These are phyloP conservation scores for Dothideomycetes sp. DNA, from an alignment of 2,329 filamentous ascomycete species.

Conservation along the genomic window DNA sequence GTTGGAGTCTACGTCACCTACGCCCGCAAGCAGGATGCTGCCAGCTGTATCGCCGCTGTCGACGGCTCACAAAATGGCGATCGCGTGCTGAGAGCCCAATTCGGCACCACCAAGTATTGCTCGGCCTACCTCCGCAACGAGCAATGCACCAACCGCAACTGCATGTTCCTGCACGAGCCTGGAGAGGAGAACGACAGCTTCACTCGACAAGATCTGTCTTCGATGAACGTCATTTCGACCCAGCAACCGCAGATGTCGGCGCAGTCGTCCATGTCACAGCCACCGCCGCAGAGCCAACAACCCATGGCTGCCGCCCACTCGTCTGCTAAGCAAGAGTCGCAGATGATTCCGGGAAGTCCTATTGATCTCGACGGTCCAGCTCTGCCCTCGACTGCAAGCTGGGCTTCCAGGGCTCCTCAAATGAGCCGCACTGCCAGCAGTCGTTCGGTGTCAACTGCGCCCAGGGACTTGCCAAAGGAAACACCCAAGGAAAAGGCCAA, in stretches of 20 bases:
- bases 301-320: slow-evolving; percentile 44
- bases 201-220: slow-evolving; percentile 85
- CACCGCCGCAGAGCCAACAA: slow-evolving; percentile 41
- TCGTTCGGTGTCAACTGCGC: slow-evolving; percentile 5
- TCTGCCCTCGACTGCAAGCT: slow-evolving; percentile 87
- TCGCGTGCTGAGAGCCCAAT: slow-evolving; percentile 64
- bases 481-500: slow-evolving; percentile 8
- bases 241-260: slow-evolving; percentile 47
- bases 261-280: slow-evolving; percentile 30
- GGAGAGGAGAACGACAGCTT: slow-evolving; percentile 98
- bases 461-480: slow-evolving; percentile 7
- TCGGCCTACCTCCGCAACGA: slow-evolving; percentile 94
- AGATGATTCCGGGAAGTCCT: slow-evolving; percentile 20
- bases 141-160: slow-evolving; percentile 87
- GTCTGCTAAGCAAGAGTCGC: slow-evolving; percentile 54
- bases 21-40: slow-evolving; percentile 80
- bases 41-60: slow-evolving; percentile 80
- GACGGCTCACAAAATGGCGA: slow-evolving; percentile 90
- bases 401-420: slow-evolving; percentile 65
- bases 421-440: slow-evolving; percentile 18
- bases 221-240: slow-evolving; percentile 81
- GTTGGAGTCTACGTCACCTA: slow-evolving; percentile 99
- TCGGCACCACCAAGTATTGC: slow-evolving; percentile 96
- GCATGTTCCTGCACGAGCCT: slow-evolving; percentile 96
- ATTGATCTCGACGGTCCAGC: slow-evolving; percentile 67